Evolutionary conservation across 768 basidiomycete genomes (phyloP), one percentile per base, ranked within the genome.

Genomic region (Hemileccinum impolitum): DNA sequence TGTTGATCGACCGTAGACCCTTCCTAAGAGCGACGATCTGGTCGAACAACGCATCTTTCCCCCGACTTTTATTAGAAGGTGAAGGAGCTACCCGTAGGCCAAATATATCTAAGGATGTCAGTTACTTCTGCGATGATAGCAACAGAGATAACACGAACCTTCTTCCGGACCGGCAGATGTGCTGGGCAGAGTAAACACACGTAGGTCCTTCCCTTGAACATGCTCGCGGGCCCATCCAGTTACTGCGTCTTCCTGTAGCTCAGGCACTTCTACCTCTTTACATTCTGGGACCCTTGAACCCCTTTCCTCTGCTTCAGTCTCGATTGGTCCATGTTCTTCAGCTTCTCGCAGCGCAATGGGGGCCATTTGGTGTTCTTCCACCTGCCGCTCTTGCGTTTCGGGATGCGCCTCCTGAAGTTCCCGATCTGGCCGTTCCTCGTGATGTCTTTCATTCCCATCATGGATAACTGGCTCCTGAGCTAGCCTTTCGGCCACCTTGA

Each of bases 1-100:
- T 78, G 46, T 73, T 76, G 51, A 90, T 72, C 9, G 81, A 77
- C 38, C 77, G 77, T 28, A 91, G 68, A 12, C 79, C 75, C 57
- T 76, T 85, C 47, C 85, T 75, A 23, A 87, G 68, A 1, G 67
- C 65, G 41, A 79, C 62, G 37, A 90, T 76, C 26, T 68, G 74
- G 21, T 68, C 62, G 56, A 81, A 75, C 9, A 85, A 61, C 47
- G 77, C 73, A 36, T 64, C 54, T 52, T 74, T 67, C 56, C 75
- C 75, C 44, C 70, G 65, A 9, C 68, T 67, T 55, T 69, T 72
- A 25, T 64, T 60, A 17, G 61, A 64, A 11, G 63, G 58, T 11
- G 68, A 62, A 23, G 75, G 67, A n/a, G 64, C 62, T 18, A 68
- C 63, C 14, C 71, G 68, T 36, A 74, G 61, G 30, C 77, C 75